phyloP scores from a whole-genome alignment of 192 early-diverging fungal genomes.

The Coemansia reversa region DNA sequence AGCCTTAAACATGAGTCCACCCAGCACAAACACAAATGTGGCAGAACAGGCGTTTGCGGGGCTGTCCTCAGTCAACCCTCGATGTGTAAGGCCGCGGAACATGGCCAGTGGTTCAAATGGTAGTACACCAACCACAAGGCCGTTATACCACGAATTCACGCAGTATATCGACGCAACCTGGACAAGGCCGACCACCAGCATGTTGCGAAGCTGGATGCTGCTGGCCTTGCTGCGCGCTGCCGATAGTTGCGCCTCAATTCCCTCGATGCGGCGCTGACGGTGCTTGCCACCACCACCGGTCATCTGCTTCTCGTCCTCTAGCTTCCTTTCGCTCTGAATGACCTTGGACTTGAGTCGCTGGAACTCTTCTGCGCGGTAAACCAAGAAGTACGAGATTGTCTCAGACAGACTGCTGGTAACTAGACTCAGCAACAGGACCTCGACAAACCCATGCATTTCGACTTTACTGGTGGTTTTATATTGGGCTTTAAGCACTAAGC shows the following conservation, averaged over 20 bases:
- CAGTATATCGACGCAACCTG: slow-evolving; percentile 42
- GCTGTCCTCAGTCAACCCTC: slow-evolving; percentile 44
- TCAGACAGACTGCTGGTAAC: slow-evolving; percentile 37
- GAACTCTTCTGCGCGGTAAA: slow-evolving; percentile 46
- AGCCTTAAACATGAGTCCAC: slow-evolving; percentile 43
- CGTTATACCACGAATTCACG: slow-evolving; percentile 29
- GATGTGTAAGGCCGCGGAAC: slow-evolving; percentile 46
- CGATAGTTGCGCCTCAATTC: slow-evolving; percentile 43
- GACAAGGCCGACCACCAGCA: slow-evolving; percentile 39
- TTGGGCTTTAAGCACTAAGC: not conserved
- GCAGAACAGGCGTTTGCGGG: slow-evolving; percentile 46
- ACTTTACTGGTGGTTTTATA: not conserved
- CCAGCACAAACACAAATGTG: slow-evolving; percentile 53
- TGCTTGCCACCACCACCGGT: slow-evolving; percentile 31
- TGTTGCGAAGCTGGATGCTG: slow-evolving; percentile 45
- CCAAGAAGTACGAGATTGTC: slow-evolving; percentile 44
- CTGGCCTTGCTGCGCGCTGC: slow-evolving; percentile 43
- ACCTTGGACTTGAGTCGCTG: slow-evolving; percentile 48
- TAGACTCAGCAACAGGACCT: slow-evolving; percentile 35
- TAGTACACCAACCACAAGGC: slow-evolving; percentile 29
- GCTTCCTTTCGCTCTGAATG: slow-evolving; percentile 32
- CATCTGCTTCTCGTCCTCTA: slow-evolving; percentile 34
- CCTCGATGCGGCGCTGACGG: slow-evolving; percentile 48
- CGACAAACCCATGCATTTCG: slow-evolving; percentile 36
- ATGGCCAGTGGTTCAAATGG: slow-evolving; percentile 46